Conservation (phyloP, 1,139 yeast species). For the Debaryomyces coudertii region DNA sequence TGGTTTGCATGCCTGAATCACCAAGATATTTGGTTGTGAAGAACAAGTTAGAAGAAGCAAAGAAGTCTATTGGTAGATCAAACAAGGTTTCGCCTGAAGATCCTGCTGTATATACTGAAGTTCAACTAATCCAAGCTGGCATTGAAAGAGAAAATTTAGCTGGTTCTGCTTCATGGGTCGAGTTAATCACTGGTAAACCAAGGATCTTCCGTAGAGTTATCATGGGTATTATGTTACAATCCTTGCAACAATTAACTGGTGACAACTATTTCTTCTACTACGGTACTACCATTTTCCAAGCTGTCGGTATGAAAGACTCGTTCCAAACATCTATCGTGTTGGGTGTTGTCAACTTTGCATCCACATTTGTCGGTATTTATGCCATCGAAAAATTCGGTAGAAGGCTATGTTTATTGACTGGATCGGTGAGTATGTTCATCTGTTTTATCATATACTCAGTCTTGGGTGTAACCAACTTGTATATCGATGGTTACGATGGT, state of each 20-base stretch:
- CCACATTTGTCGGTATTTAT: conserved; percentile 70
- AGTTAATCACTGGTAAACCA: conserved; percentile 68
- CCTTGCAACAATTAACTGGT: conserved; percentile 80
- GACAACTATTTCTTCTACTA: conserved; percentile 82
- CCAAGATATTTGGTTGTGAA: conserved; percentile 53
- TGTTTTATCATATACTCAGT: conserved; percentile 65
- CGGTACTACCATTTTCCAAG: conserved; percentile 75
- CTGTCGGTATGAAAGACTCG: conserved; percentile 75
- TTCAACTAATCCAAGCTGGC: conserved; percentile 63
- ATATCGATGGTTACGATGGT: conserved; percentile 52
- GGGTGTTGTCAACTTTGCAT: conserved; percentile 77
- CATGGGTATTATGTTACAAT: conserved; percentile 66
- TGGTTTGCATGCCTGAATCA: conserved; percentile 66
- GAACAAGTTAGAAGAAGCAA: conserved; percentile 44
- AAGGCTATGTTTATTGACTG: conserved; percentile 60
- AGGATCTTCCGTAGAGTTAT: conserved; percentile 65
- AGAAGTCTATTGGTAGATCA: conserved; percentile 59
- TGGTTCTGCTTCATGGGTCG: conserved; percentile 71
- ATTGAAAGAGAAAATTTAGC: conserved; percentile 63
- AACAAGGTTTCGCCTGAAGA: conserved; percentile 65
- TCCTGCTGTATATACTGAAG: conserved; percentile 58
- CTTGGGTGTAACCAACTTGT: conserved; percentile 61
- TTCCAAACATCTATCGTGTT: conserved; percentile 76
- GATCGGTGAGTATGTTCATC: conserved; percentile 52
- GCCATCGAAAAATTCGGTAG: conserved; percentile 73